phyloP scores from a whole-genome alignment of 2,329 filamentous ascomycete genomes.

The Verticillium zaregamsianum region DNA sequence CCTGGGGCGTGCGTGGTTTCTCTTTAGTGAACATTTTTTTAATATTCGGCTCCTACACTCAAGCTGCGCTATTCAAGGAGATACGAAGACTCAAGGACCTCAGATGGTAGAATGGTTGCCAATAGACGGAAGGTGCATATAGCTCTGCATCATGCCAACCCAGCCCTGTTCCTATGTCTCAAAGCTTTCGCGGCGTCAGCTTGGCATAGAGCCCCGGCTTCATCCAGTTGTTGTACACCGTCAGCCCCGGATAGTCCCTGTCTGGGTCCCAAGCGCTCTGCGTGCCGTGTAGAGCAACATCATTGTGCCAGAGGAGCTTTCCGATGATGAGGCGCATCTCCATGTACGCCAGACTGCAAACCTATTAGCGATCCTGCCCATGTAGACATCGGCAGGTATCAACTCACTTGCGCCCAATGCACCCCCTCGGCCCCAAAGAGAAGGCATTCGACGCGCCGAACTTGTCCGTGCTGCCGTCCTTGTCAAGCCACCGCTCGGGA shows the following conservation, averaged over 20 bases:
- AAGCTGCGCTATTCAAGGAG: too few species aligned
- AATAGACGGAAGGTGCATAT: too few species aligned
- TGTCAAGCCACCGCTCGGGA: conserved; percentile 35
- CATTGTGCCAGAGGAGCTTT: conserved; percentile 3
- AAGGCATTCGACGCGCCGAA: conserved; percentile 33
- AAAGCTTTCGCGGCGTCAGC: not conserved
- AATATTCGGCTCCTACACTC: too few species aligned
- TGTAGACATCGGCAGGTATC: not conserved
- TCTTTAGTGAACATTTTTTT: too few species aligned
- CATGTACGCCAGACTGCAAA: not conserved
- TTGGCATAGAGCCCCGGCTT: not conserved
- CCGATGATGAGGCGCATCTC: conserved; percentile 2
- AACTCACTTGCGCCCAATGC: conserved; percentile 25
- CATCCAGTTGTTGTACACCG: conserved; percentile 2
- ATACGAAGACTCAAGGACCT: too few species aligned
- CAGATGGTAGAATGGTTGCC: too few species aligned
- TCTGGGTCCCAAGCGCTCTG: not conserved
- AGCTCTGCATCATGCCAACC: too few species aligned
- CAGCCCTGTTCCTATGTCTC: not conserved
- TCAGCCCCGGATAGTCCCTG: conserved; percentile 2
- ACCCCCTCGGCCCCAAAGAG: conserved; percentile 32
- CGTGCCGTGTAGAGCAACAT: not conserved
- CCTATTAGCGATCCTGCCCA: not conserved
- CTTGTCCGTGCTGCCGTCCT: conserved; percentile 20
- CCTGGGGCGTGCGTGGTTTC: too few species aligned